A percentile compares a stretch with the other conserved stretches of the same genome.
Evolutionary conservation across 108 stramenopile genomes (phyloP).

Genomic region (Pelagomonas calceolata): DNA sequence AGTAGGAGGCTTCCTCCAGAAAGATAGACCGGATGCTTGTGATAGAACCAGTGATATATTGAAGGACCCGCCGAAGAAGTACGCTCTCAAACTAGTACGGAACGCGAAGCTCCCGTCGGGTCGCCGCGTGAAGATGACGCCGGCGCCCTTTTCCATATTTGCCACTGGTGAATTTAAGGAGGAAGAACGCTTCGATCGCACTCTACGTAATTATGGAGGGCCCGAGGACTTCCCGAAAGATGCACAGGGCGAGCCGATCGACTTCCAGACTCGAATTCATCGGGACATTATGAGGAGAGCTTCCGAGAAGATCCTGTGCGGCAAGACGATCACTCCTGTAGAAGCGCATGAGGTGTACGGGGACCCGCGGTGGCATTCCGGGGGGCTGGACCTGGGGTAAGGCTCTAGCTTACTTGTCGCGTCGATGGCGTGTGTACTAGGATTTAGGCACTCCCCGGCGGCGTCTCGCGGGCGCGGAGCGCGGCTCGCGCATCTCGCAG

Average conservation of each 20-base stretch:
- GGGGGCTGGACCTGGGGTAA: too few relatives aligned
- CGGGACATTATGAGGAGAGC: neutral
- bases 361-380: neutral
- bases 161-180: conserved; percentile 17
- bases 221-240: too few relatives aligned
- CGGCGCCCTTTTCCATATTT: conserved; percentile 21
- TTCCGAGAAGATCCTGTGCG: neutral
- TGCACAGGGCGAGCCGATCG: neutral
- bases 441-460: too few relatives aligned
- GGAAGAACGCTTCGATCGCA: conserved; percentile 14
- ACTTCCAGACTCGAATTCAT: neutral
- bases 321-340: neutral
- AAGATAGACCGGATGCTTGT: conserved; percentile 26
- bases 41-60: conserved; percentile 31
- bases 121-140: conserved; percentile 12
- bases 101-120: conserved; percentile 32
- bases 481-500: too few relatives aligned
- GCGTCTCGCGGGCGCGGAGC: too few relatives aligned
- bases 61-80: conserved; percentile 10
- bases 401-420: too few relatives aligned
- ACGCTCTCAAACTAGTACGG: conserved; percentile 23
- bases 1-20: conserved; percentile 33
- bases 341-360: neutral
- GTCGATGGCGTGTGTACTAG: too few relatives aligned
- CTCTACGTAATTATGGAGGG: neutral